These are phyloP conservation scores for Breviolum minutum DNA, from an alignment of 73 alveolate species.

Conservation along the genomic window DNA sequence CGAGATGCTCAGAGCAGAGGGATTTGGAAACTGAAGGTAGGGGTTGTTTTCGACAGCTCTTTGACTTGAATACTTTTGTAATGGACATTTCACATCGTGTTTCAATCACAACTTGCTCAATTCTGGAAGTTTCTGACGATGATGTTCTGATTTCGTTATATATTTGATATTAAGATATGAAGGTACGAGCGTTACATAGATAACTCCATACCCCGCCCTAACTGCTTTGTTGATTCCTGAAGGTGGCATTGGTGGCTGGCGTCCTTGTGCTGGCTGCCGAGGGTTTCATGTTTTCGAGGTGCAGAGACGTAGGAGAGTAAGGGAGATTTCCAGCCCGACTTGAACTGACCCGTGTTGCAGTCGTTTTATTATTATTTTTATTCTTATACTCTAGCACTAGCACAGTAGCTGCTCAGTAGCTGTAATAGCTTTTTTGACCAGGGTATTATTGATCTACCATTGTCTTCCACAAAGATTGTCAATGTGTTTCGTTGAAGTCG, in stretches of 20 bases:
- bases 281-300: conserved; percentile 89
- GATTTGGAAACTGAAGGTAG: conserved; percentile 71
- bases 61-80: no score
- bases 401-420: no score
- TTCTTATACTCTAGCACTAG: background rate
- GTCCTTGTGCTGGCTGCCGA: conserved; percentile 70
- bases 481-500: background rate
- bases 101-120: no score
- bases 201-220: background rate
- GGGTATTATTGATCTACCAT: no score
- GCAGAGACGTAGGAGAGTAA: background rate
- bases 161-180: background rate
- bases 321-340: background rate
- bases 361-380: background rate
- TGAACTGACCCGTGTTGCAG: background rate
- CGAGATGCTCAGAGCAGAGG: conserved; percentile 41
- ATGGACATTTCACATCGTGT: no score
- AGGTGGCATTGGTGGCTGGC: conserved; percentile 53
- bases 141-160: background rate
- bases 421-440: background rate
- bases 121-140: no score
- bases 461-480: background rate
- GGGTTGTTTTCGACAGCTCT: background rate
- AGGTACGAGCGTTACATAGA: background rate
- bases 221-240: background rate